Base-by-base conservation (phyloP, 345 rosid genomes). In the Cardamine occulta region DNA sequence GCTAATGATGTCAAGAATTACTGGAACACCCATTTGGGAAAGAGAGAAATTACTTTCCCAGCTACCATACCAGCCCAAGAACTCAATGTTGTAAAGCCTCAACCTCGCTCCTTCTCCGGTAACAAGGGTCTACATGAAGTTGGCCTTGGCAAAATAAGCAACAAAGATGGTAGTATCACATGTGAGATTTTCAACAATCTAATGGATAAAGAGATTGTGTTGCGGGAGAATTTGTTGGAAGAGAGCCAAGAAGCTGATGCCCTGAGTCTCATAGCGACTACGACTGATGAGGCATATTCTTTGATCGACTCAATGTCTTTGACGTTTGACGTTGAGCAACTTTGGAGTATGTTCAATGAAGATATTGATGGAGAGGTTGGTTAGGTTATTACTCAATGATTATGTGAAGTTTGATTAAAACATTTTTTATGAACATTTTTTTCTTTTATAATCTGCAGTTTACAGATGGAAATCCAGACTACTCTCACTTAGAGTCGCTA, bases 1-100 rank as follows among this genome's bases (percentile, higher is more conserved):
- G 87, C 84, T 26, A 84, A 84, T 65, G 87, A 84, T 65, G 83
- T 86, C 18, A 86, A 86, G 74, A 86, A 84, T 70, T 82, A 84
- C 37, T 86, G 87, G 87, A 86, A 86, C 75, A 82, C 87, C 34
- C 89, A 71, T 71, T 66, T 86, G 49, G 47, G 84, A 57, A 77
- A 39, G 49, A 67, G 10, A 67, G 10, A 52, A 8, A 52, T 40
- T 73, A 37, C 13, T 47, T 12, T 53, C 3, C 11, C 47, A 52
- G 8, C 32, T 19, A 34, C 35, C 2, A 19, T 17, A 62, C 64
- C 53, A 1, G 47, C 23, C 13, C 8, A 13, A 13, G 73, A 74
- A 73, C 47, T 19, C 8, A 29, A 68, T 7, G 79, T 74, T 45
- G 52, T 45, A 8, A 79, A 68, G 44, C 82, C 78, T 61, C 79